Base-by-base conservation (phyloP, 2,329 filamentous ascomycete genomes). In the Fonsecaea pugnacius region DNA sequence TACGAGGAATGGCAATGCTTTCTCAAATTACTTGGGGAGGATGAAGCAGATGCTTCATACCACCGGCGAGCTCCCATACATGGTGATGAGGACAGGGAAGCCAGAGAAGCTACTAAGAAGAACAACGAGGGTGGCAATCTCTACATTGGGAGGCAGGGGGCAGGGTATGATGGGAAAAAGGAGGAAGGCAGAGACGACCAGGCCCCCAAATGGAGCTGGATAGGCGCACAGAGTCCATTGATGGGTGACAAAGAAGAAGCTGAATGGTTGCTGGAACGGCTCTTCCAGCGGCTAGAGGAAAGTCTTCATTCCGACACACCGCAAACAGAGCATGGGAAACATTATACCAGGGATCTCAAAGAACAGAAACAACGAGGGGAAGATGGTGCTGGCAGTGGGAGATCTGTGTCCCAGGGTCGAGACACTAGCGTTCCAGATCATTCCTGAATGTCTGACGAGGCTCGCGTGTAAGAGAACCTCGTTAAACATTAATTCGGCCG, bases 1-100 rank as follows among this genome's bases (percentile, higher is more conserved):
- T 79, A 79, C 55, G 71, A 75, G 5, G 77, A 79, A 69, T 84
- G 82, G 82, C 77, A 78, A 38, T 82, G 81, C 67, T 84, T 78
- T 63, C 73, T 84, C 8, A 76, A 74, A 52, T 75, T 84, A 1
- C 75, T 83, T 48, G 80, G 78, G 1, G 77, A 81, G 38, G 75
- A 79, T 43, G 79, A 82, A 53, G 72, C 74, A 7, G 75, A 80
- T 38, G 65, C 75, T 0, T 73, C 74, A 0, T 69, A 70, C 10
- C 81, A 79, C 52, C 58, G 35, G 18, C 58, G 61, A 32, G 55
- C 65, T 14, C 40, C 57, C 12, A 32, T 40, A 1, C 46, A 57
- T 12, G 52, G 27, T 33, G 51, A 67, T 40, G 30, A 66, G 12
- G 40, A 36, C 55, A 50, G 9, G 14, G 54, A 64, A 35, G 58